Conservation (phyloP, 1,139 yeast species). For the Nakaseomyces bracarensis region DNA sequence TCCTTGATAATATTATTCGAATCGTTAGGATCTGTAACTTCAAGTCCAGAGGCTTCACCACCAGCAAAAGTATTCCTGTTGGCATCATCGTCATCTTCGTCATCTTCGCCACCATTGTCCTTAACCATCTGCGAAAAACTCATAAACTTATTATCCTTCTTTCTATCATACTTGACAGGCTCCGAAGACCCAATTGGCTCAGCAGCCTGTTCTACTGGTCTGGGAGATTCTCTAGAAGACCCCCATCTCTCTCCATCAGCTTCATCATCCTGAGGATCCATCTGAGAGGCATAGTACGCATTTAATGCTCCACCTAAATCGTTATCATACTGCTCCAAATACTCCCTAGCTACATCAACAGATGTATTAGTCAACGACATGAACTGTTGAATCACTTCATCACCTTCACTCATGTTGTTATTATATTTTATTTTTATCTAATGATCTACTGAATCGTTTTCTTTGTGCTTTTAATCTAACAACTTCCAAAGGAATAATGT, state of each 20-base stretch:
- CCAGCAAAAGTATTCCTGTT: slow-evolving; percentile 75
- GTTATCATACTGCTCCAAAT: slow-evolving; percentile 35
- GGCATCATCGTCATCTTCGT: slow-evolving; percentile 57
- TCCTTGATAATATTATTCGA: slow-evolving; percentile 46
- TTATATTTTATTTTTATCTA: background rate
- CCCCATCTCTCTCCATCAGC: slow-evolving; percentile 2
- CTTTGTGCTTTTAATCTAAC: background rate
- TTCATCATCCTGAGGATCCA: slow-evolving; percentile 9
- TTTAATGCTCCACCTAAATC: slow-evolving; percentile 29
- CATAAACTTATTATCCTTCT: slow-evolving; percentile 34
- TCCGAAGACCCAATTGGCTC: slow-evolving; percentile 5
- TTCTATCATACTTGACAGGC: slow-evolving; percentile 8
- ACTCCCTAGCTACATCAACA: slow-evolving; percentile 38
- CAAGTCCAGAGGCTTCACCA: slow-evolving; percentile 89
- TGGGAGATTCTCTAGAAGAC: slow-evolving; percentile 4
- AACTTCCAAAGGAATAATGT: background rate
- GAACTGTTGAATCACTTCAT: slow-evolving; percentile 43
- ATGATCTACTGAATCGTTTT: background rate
- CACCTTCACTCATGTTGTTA: slow-evolving; percentile 14
- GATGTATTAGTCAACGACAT: slow-evolving; percentile 42
- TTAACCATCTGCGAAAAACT: slow-evolving; percentile 48
- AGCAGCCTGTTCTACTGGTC: slow-evolving; percentile 4
- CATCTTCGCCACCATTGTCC: slow-evolving; percentile 34
- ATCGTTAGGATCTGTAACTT: slow-evolving; percentile 84
- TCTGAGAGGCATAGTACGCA: slow-evolving; percentile 27